phyloP scores from a whole-genome alignment of 495 filamentous ascomycete species.

The Rhypophila decipiens region DNA sequence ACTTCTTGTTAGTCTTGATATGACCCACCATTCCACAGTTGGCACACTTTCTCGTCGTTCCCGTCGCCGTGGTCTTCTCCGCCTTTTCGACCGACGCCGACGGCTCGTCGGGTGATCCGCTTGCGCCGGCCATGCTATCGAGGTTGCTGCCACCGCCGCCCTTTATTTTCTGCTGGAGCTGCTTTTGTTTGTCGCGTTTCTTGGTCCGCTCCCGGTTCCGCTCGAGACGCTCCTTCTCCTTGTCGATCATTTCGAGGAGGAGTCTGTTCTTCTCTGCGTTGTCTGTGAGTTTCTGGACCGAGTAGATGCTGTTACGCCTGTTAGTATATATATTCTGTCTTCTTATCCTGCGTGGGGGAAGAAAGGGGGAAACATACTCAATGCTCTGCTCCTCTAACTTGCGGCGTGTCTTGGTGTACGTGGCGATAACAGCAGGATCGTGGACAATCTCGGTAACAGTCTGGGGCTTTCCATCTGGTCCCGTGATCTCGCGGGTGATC shows the following conservation, averaged over 20 bases:
- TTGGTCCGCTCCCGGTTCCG: constrained; percentile 87
- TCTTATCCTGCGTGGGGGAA: too few species aligned
- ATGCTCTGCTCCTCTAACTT: constrained; percentile 58
- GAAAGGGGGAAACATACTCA: constrained; percentile 52
- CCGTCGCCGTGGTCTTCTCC: constrained; percentile 44
- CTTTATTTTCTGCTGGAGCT: constrained; percentile 37
- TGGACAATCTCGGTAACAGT: constrained; percentile 56
- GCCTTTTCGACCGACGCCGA: constrained; percentile 31
- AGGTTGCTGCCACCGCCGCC: constrained; percentile 29
- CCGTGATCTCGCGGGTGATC: constrained; percentile 61
- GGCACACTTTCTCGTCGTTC: constrained; percentile 89
- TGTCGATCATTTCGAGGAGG: constrained; percentile 45
- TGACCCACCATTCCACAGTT: constrained; percentile 94
- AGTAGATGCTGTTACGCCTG: constrained; percentile 16
- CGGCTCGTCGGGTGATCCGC: too few species aligned
- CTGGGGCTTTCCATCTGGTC: constrained; percentile 56
- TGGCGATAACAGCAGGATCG: constrained; percentile 67
- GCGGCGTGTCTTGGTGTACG: constrained; percentile 48
- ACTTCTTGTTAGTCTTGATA: constrained; percentile 99
- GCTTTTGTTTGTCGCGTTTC: constrained; percentile 86
- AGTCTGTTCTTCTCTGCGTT: constrained; percentile 54
- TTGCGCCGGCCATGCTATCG: too few species aligned
- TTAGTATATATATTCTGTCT: not conserved
- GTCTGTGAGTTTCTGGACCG: constrained; percentile 60
- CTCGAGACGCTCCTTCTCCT: constrained; percentile 73